phyloP scores from a whole-genome alignment of 768 basidiomycete species.

The Boletus rubroflammeus region DNA sequence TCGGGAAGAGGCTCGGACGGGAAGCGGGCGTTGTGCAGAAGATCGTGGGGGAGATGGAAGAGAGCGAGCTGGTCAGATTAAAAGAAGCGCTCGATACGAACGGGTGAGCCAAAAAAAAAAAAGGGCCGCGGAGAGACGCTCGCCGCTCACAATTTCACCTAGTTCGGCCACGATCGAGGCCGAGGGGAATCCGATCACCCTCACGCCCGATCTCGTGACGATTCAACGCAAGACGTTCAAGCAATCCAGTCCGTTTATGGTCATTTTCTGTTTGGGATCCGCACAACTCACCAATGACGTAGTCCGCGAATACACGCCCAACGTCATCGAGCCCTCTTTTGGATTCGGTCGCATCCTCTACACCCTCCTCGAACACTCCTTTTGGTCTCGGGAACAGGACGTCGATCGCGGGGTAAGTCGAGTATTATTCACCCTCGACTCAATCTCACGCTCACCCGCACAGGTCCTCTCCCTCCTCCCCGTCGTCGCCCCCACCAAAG shows the following conservation, averaged over 20 bases:
- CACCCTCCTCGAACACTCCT: conserved; percentile 89
- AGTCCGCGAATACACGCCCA: conserved; percentile 96
- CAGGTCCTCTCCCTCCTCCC: conserved; percentile 90
- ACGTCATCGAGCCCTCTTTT: conserved; percentile 98
- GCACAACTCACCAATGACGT: conserved; percentile 21
- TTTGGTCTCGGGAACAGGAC: conserved; percentile 93
- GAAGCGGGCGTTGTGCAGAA: conserved; percentile 69
- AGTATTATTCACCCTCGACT: no score
- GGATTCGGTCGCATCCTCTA: conserved; percentile 96
- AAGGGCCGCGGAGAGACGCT: conserved; percentile 8
- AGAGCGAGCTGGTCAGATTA: conserved; percentile 59
- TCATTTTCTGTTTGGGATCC: conserved; percentile 6
- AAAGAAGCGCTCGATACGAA: conserved; percentile 70
- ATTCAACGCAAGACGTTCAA: conserved; percentile 85
- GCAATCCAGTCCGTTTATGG: conserved; percentile 61
- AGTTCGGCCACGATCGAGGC: conserved; percentile 56
- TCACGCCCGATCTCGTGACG: conserved; percentile 71
- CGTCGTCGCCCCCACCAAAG: conserved; percentile 91
- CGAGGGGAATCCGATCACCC: conserved; percentile 63
- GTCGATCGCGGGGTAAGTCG: conserved; percentile 80
- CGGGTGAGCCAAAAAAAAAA: no score
- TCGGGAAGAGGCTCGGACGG: conserved; percentile 87
- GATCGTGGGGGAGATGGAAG: conserved; percentile 60
- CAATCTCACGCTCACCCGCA: background rate
- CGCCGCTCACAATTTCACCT: background rate